Evolutionary conservation across 768 basidiomycete genomes (phyloP), one percentile per base, ranked within the genome.

Genomic region (Russula lepida): DNA sequence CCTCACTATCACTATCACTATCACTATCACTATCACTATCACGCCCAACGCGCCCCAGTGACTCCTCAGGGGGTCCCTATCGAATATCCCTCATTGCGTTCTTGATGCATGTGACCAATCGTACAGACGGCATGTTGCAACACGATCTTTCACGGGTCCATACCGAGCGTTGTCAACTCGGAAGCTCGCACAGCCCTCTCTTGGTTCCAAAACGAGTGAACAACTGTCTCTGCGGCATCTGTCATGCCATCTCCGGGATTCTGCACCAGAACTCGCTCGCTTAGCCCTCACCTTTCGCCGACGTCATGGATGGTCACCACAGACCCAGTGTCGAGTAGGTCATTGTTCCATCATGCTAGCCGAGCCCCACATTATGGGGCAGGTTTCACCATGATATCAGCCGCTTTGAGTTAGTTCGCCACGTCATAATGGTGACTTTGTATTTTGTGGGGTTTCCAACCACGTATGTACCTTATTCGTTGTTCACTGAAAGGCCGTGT

Each of bases 401-500:
- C 43, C 11, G 25, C 50, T 32, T 32, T 56, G 33, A 12, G 4
- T 21, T 28, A 33, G 43, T 37, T 37, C 27, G 60, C 60, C 60
- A 62, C 60, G 60, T 62, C 60, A 62, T 41, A 9, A 27, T 30
- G 12, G 25, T 27, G 27, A 35, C 33, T 49, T 35, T 46, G 19
- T 28, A 32, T 49, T 48, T 17, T 33, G 32, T 56, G 41, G 39
- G 12, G 7, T 32, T 43, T 21, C 23, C 47, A 15, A 51, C 12
- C 13, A n/a, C 32, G n/a, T 43, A 39, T 41, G 48, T 25, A 23
- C 27, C 47, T 44, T 43, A 47, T 27, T 27, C 23, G 30, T 23
- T 35, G 55, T 50, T 56, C 49, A 57, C 33, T n/a, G 43, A 56
- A 33, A n/a, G n/a, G n/a, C n/a, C n/a, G n/a, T n/a, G n/a, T n/a